Percentiles rank a stretch among this genome's conserved stretches.
These are phyloP conservation scores for Boletus rex-veris DNA, from an alignment of 768 basidiomycete species.

Conservation along the genomic window DNA sequence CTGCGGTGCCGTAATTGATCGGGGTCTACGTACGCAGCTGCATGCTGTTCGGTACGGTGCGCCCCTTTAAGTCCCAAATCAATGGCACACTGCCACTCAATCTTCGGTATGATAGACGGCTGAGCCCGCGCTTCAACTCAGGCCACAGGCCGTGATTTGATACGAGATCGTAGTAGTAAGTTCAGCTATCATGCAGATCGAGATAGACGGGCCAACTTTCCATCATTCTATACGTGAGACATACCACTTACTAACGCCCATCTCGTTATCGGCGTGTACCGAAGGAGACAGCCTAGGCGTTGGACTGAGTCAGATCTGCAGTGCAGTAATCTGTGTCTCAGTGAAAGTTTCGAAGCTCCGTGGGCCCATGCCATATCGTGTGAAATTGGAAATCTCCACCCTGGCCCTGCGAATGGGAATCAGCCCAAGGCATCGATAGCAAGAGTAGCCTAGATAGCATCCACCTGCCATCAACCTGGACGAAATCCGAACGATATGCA, in stretches of 20 bases:
- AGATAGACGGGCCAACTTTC: not conserved
- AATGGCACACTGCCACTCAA: slow-evolving; percentile 22
- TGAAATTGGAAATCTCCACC: slow-evolving; percentile 10
- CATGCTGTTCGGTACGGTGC: slow-evolving; percentile 13
- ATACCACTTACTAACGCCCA: not conserved
- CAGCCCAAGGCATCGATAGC: not conserved
- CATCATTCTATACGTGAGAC: not conserved
- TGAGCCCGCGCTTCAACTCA: not conserved
- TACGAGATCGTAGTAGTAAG: not conserved
- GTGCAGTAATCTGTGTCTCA: not conserved
- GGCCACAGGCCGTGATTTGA: not conserved
- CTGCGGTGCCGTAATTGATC: slow-evolving; percentile 21
- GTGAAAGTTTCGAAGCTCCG: slow-evolving; percentile 1
- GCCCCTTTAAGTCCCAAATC: slow-evolving; percentile 11
- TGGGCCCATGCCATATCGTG: slow-evolving; percentile 4
- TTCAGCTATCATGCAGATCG: not conserved
- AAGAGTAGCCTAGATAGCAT: not conserved
- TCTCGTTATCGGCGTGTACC: slow-evolving; percentile 1
- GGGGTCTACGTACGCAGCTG: not conserved
- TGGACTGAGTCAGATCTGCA: not conserved
- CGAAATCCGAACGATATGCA: not conserved
- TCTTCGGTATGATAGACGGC: not conserved
- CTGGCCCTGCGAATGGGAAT: slow-evolving; percentile 6
- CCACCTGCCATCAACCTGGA: slow-evolving; percentile 3
- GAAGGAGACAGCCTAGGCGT: not conserved